Evolutionary conservation across 2,329 filamentous ascomycete species (phyloP), one percentile per base, ranked within the genome.

Genomic region (Cadophora malorum): DNA sequence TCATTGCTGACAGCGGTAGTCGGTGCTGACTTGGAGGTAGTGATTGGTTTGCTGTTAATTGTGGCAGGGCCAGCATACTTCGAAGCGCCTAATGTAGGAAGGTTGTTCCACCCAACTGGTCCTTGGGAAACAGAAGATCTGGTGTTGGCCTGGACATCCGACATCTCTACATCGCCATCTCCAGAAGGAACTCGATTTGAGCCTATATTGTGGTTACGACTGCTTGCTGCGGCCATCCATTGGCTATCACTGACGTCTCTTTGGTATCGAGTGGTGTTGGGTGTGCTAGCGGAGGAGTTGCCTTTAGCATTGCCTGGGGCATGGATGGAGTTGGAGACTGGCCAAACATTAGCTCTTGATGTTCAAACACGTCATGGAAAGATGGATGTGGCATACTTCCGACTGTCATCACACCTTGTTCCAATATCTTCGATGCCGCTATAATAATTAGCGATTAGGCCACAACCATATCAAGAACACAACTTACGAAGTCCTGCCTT

Each of bases 401-500:
- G 10, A 25, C 23, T 9, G 56, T 45, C 21, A 45, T 16, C 3
- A 19, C 21, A 28, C 56, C 35, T 25, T 38, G 52, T 33, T 28
- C 23, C 16, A 45, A 49, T 8, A 28, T 28, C 28, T 49, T 49
- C 45, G 19, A n/a, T 8, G 45, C 6, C 19, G 35, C 56, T 59
- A 14, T 19, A 16, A 19, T 8, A 4, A 25, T 59, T 45, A 59
- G 56, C 21, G 33, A 59, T 16, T 9, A 12, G 2, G 4, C n/a
- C 52, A 19, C 4, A 59, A 1, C 7, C 35, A 25, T 7, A 8
- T 25, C n/a, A 28, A 45, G 21, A 28, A 41, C 21, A 38, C 10
- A 28, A 61, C 58, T 66, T 62, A 70, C 68, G n/a, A 23, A 47
- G 14, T 31, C 58, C 64, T 38, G 38, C 59, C 19, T 61, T 60